Evolutionary conservation across 257 asterid species (phyloP).

Genomic region (Petunia axillaris): DNA sequence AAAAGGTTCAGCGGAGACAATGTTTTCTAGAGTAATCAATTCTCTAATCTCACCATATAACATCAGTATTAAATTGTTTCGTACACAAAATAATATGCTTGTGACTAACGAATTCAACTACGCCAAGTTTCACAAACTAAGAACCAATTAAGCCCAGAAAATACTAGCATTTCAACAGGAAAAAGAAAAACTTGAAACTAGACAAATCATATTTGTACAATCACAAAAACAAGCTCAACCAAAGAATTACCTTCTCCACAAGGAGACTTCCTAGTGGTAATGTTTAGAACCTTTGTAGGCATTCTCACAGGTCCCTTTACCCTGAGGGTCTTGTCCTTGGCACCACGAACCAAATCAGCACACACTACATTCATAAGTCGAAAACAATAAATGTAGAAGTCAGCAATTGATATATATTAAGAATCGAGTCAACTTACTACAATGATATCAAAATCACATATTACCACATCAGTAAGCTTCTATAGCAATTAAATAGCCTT

Average conservation of each 20-base stretch:
- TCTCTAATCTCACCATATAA: not conserved
- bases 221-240: not conserved
- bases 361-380: slow-evolving; percentile 28
- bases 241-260: slow-evolving; percentile 63
- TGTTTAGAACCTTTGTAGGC: slow-evolving; percentile 70
- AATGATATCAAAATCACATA: not conserved
- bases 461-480: not conserved
- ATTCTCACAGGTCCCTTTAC: slow-evolving; percentile 77
- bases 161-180: not conserved
- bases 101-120: not conserved
- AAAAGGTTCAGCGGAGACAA: not conserved
- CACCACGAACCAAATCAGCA: slow-evolving; percentile 66
- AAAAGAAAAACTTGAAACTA: not conserved
- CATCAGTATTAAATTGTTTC: not conserved
- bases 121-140: not conserved
- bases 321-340: slow-evolving; percentile 65
- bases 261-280: slow-evolving; percentile 75
- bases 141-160: not conserved
- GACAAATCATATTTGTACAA: not conserved
- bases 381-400: slow-evolving; percentile 14
- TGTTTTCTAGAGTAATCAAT: not conserved
- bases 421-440: not conserved
- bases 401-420: not conserved
- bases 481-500: not conserved
- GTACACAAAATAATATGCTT: not conserved